Conservation (phyloP, 2,329 filamentous ascomycete species). For the Colletotrichum sojae region DNA sequence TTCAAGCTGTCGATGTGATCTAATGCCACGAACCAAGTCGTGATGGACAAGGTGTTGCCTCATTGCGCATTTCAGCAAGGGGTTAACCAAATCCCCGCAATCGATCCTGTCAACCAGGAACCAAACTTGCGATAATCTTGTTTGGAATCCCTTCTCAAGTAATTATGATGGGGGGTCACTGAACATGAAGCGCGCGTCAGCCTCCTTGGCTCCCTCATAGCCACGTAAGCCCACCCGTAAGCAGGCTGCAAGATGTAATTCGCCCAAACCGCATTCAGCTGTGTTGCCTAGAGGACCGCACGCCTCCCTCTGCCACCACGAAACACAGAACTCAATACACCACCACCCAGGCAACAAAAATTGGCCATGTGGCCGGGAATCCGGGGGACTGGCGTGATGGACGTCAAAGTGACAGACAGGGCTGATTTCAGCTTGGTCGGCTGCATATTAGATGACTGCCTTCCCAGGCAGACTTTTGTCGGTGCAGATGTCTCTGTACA, state of each 20-base stretch:
- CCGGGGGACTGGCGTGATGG: not conserved
- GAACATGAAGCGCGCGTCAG: constrained; percentile 7
- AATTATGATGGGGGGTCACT: too few relatives aligned
- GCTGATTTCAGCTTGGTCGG: not conserved
- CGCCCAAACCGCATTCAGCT: constrained; percentile 9
- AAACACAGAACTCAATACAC: not conserved
- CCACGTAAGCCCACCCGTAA: constrained; percentile 38
- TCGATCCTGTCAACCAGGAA: too few relatives aligned
- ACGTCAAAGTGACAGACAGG: constrained; percentile 2
- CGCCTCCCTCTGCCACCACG: not conserved
- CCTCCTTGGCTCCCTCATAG: constrained; percentile 28
- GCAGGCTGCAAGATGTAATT: constrained; percentile 21
- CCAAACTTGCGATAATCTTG: too few relatives aligned
- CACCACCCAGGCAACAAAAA: constrained; percentile 4
- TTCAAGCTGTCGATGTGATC: too few relatives aligned
- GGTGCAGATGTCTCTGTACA: not conserved
- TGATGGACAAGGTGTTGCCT: too few relatives aligned
- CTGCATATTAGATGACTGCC: constrained; percentile 19
- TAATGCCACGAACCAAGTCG: too few relatives aligned
- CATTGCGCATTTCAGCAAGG: too few relatives aligned
- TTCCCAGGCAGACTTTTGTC: not conserved
- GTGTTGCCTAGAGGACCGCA: constrained; percentile 30
- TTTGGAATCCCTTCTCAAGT: too few relatives aligned
- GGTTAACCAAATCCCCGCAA: too few relatives aligned
- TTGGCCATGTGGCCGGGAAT: not conserved